phyloP scores from a whole-genome alignment of 1,284 basidiomycete species.

The Boletus sp. region DNA sequence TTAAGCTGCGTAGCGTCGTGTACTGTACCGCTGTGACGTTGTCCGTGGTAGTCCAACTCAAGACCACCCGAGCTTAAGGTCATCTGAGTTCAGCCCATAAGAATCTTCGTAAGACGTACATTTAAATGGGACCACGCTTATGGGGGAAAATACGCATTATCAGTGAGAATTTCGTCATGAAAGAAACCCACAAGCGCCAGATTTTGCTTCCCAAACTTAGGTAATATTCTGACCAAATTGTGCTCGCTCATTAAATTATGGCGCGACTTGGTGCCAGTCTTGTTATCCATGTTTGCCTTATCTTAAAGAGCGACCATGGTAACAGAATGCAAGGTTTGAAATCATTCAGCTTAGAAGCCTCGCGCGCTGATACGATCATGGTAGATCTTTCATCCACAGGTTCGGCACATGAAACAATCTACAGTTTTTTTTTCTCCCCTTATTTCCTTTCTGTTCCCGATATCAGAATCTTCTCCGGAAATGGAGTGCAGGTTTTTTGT shows the following conservation, averaged over 20 bases:
- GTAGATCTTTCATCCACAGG: background rate
- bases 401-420: conserved; percentile 16
- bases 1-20: background rate
- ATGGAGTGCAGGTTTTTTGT: background rate
- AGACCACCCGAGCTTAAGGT: background rate
- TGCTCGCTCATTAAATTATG: background rate
- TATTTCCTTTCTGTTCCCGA: conserved; percentile 6
- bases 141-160: background rate
- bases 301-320: background rate
- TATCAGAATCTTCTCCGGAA: background rate
- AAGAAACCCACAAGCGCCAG: background rate
- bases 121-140: no score
- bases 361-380: conserved; percentile 1
- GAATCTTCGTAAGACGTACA: background rate
- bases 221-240: background rate
- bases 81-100: background rate
- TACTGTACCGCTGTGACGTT: background rate
- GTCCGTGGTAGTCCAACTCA: no score
- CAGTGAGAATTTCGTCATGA: no score
- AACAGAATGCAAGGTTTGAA: background rate
- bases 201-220: background rate
- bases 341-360: background rate
- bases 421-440: background rate
- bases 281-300: background rate
- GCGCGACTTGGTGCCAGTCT: background rate